Evolutionary conservation across 805 yeast genomes (phyloP).

Genomic region (Suhomyces prunicola): DNA sequence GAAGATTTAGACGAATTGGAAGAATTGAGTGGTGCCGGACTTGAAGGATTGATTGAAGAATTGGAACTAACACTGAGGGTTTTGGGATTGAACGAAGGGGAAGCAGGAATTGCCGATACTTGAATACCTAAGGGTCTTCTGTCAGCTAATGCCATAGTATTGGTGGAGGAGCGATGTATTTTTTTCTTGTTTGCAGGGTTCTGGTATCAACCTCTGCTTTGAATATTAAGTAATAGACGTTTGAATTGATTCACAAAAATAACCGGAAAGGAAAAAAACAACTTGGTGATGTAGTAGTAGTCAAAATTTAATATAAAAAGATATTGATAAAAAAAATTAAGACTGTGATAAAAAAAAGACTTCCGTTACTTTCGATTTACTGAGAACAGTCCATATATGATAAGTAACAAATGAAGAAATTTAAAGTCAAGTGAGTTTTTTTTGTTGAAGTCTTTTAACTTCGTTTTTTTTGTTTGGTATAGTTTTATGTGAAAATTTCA

Average conservation of each 20-base stretch:
- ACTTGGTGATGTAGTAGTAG: neutral
- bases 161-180: neutral
- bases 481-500: neutral
- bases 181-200: neutral
- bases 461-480: neutral
- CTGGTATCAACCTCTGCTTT: neutral
- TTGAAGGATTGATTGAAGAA: neutral
- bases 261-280: constrained; percentile 5
- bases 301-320: constrained; percentile 2
- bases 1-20: constrained; percentile 1
- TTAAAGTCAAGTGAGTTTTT: neutral
- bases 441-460: neutral
- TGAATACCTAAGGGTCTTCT: constrained; percentile 62
- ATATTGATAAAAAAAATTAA: constrained; percentile 2
- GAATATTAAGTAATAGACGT: neutral
- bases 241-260: neutral
- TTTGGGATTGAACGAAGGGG: constrained; percentile 39
- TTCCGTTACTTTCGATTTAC: constrained; percentile 7
- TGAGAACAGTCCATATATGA: constrained; percentile 5
- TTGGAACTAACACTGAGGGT: constrained; percentile 14
- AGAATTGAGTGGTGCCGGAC: neutral
- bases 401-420: neutral
- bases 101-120: constrained; percentile 44
- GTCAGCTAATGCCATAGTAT: constrained; percentile 60
- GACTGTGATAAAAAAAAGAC: constrained; percentile 4